Conservation (phyloP, 352 stramenopile species). For the Phytophthora hybrid region DNA sequence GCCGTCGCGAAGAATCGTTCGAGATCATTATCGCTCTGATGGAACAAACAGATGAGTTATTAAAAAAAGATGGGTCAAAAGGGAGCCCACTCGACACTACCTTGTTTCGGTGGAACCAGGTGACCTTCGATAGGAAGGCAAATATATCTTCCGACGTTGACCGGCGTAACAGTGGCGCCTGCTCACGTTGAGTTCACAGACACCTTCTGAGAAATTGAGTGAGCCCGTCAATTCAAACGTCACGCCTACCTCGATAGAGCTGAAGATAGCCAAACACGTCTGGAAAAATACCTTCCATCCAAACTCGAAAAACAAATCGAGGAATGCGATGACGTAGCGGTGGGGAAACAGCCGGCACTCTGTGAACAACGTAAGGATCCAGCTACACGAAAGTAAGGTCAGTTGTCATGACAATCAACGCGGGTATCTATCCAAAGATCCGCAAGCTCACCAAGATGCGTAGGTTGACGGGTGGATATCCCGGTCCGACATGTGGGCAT, state of each 20-base stretch:
- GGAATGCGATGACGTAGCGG: conserved; percentile 46
- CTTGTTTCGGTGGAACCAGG: conserved; percentile 52
- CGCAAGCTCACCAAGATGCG: conserved; percentile 46
- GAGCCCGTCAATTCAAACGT: not conserved
- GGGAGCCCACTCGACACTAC: conserved; percentile 4
- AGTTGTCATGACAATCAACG: conserved; percentile 2
- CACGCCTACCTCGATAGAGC: conserved; percentile 41
- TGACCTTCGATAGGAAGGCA: conserved; percentile 41
- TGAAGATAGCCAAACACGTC: conserved; percentile 51
- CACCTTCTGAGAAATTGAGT: not conserved
- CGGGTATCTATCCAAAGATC: not conserved
- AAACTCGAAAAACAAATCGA: conserved; percentile 61
- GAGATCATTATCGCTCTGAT: conserved; percentile 47
- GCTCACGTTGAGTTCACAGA: not conserved
- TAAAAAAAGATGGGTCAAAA: conserved; percentile 1
- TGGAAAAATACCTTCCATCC: conserved; percentile 63
- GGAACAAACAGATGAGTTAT: not conserved
- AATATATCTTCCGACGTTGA: conserved; percentile 42
- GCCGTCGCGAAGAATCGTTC: conserved; percentile 45
- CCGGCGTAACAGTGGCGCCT: conserved; percentile 34
- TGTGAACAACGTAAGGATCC: conserved; percentile 65
- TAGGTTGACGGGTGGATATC: conserved; percentile 61
- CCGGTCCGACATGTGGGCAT: conserved; percentile 53
- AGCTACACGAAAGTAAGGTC: conserved; percentile 31
- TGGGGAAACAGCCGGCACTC: conserved; percentile 54